Conservation (phyloP, 176 grass and related monocot genomes). For the Elaeis guineensis region DNA sequence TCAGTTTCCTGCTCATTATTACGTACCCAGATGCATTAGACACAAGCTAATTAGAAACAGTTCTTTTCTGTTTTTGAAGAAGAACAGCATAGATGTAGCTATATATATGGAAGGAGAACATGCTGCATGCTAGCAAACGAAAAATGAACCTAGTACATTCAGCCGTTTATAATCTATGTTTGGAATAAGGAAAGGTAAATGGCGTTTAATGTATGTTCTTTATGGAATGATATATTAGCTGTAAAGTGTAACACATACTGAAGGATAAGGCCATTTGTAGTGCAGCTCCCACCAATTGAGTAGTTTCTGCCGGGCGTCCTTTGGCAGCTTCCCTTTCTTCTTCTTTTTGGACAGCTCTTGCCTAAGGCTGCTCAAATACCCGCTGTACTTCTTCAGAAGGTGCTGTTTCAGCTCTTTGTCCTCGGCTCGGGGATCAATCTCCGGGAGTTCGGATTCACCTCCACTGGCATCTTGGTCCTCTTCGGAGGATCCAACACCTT, state of each 20-base stretch:
- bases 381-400: constrained; percentile 82
- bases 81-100: no score
- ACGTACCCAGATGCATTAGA: background rate
- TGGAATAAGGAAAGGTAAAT: no score
- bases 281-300: constrained; percentile 86
- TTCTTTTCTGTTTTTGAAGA: no score
- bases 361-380: constrained; percentile 72
- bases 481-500: constrained; percentile 35
- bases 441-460: constrained; percentile 5
- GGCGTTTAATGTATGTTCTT: no score
- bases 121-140: no score
- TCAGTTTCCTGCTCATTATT: constrained; percentile 48
- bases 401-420: constrained; percentile 67
- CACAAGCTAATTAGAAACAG: no score
- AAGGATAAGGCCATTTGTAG: constrained; percentile 84
- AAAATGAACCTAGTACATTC: no score
- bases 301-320: constrained; percentile 71
- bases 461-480: constrained; percentile 39
- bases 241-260: constrained; percentile 29
- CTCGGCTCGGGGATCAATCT: constrained; percentile 30
- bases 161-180: no score
- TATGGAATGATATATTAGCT: background rate
- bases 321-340: constrained; percentile 85
- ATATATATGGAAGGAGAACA: no score
- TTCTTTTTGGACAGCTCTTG: constrained; percentile 81